A percentile compares a stretch with the other conserved stretches of the same genome.
Evolutionary conservation across 805 yeast species (phyloP).

Genomic region (Yarrowia yakushimensis): DNA sequence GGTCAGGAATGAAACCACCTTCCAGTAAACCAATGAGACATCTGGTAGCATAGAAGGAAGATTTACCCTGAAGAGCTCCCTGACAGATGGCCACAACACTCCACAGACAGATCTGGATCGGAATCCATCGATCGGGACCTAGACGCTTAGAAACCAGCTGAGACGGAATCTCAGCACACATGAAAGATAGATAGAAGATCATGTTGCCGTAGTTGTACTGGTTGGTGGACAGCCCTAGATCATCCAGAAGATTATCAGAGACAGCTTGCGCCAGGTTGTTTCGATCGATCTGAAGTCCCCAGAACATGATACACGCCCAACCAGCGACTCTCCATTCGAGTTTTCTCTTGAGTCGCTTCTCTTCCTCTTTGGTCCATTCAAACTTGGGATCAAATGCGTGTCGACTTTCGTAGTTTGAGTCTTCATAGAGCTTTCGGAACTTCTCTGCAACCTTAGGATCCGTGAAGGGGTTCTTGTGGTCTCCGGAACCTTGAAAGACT

Average conservation of each 20-base stretch:
- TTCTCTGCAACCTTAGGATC: conserved; percentile 48
- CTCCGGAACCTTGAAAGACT: background rate
- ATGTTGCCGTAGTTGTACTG: conserved; percentile 61
- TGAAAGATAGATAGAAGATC: conserved; percentile 51
- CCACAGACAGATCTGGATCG: conserved; percentile 57
- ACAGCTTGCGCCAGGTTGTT: conserved; percentile 56
- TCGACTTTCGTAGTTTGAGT: conserved; percentile 52
- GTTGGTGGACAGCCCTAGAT: conserved; percentile 50
- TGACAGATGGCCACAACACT: conserved; percentile 54
- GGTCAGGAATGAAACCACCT: conserved; percentile 69
- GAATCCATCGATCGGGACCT: conserved; percentile 65
- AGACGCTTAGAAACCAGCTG: conserved; percentile 59
- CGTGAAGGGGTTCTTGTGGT: conserved; percentile 37
- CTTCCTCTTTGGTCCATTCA: conserved; percentile 54
- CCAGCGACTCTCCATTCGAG: conserved; percentile 54
- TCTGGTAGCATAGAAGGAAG: conserved; percentile 49
- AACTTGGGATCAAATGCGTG: conserved; percentile 56
- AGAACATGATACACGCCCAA: conserved; percentile 58
- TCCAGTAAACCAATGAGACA: conserved; percentile 54
- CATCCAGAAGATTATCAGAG: conserved; percentile 53
- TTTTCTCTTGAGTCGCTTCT: conserved; percentile 47
- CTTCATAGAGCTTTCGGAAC: conserved; percentile 47
- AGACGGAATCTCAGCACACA: conserved; percentile 64
- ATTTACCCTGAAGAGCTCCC: conserved; percentile 42
- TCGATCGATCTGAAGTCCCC: conserved; percentile 57